Evolutionary conservation across 169 alveolate genomes (phyloP), one percentile per base, ranked within the genome.

Genomic region (Blepharisma undulans): DNA sequence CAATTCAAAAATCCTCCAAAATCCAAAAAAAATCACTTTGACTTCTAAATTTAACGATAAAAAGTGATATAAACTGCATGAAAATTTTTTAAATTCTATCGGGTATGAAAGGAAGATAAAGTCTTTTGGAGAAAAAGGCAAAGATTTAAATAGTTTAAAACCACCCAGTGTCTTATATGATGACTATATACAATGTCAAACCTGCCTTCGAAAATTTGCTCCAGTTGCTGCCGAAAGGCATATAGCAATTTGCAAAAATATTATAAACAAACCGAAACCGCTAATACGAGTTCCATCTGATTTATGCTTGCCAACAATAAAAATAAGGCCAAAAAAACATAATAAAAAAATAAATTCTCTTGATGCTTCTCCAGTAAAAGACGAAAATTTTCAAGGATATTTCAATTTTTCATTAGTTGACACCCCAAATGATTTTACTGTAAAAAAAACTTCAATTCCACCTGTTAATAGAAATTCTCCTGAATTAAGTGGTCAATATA

Each of bases 261-360:
- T 88, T 4, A 76, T 88, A 16, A 33, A 88, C 76, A 88, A 88
- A 33, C 92, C 92, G 12, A 88, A 88, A 30, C 92, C 92, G 3
- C 92, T 72, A 0, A 78, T 81, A 18, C 4, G 30, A 79, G 48
- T 79, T 8, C 29, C 30, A 29, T n/a, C 71, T 79, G 87, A 79
- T 48, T 10, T 48, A 18, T 18, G 10, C 16, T 25, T 74, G 1
- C 33, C 30, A 27, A 10, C 7, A 18, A 29, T 29, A 48, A 48
- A 48, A 48, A 48, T 48, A 48, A 48, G 7, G 66, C 21, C 21
- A 48, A 48, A 48, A 48, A 18, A 27, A 14, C 81, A 25, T 18
- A 74, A 25, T 74, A 74, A 27, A 6, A 8, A 27, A 5, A 29
- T 27, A 27, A 74, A 29, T 14, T 27, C 81, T 29, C 18, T 27